These are phyloP conservation scores for Heliosperma pusillum DNA, from an alignment of 148 eudicot genomes.

Conservation along the genomic window DNA sequence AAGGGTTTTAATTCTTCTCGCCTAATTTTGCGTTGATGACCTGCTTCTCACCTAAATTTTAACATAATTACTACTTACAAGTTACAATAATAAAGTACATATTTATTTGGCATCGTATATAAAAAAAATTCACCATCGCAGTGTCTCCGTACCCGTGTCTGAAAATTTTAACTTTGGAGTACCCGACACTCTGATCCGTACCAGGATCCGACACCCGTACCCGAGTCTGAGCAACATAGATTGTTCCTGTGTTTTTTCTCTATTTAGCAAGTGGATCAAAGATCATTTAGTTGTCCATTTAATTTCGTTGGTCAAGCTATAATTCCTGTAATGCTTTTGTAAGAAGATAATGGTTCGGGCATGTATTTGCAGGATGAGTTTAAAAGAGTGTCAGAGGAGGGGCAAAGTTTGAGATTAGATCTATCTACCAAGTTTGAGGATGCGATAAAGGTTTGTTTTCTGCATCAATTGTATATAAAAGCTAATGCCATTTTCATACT, in stretches of 20 bases:
- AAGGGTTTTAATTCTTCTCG: too few relatives aligned
- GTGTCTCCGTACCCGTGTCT: too few relatives aligned
- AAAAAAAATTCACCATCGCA: too few relatives aligned
- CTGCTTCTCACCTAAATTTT: too few relatives aligned
- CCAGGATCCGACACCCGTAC: too few relatives aligned
- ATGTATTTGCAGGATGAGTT: constrained; percentile 75
- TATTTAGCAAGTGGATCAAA: background rate
- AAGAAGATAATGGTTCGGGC: constrained; percentile 14
- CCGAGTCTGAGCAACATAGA: too few relatives aligned
- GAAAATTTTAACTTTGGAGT: too few relatives aligned
- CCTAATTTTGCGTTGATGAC: too few relatives aligned
- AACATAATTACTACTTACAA: too few relatives aligned
- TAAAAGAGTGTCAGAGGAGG: constrained; percentile 79
- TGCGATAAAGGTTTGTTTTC: constrained; percentile 68
- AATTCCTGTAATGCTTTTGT: background rate
- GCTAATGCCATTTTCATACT: background rate
- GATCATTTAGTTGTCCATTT: background rate
- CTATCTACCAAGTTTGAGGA: constrained; percentile 77
- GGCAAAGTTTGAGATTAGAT: constrained; percentile 89
- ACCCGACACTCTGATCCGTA: too few relatives aligned
- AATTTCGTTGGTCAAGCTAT: constrained; percentile 9
- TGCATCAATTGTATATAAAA: background rate
- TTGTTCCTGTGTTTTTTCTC: background rate
- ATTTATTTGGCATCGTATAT: too few relatives aligned
- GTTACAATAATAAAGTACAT: too few relatives aligned